A percentile compares a stretch with the other conserved stretches of the same genome.
Conservation (phyloP, 805 yeast species). For the Lipomyces spencermartinsiae region DNA sequence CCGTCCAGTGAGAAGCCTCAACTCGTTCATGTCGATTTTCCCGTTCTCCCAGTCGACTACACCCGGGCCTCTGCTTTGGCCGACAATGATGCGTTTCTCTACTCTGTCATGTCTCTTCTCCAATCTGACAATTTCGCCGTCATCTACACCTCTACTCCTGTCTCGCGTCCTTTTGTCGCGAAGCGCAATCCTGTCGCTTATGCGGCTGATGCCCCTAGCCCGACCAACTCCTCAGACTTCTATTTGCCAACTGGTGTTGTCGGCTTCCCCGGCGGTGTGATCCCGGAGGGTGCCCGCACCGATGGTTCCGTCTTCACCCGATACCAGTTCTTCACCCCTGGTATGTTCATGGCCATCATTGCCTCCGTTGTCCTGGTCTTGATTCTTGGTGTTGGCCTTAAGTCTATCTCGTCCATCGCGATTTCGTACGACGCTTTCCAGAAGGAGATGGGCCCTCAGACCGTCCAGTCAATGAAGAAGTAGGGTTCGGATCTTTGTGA, state of each 20-base stretch:
- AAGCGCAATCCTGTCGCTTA: constrained; percentile 25
- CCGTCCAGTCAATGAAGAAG: constrained; percentile 27
- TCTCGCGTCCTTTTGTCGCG: constrained; percentile 31
- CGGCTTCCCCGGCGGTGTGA: constrained; percentile 32
- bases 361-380: constrained; percentile 66
- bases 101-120: constrained; percentile 43
- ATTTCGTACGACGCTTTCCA: constrained; percentile 85
- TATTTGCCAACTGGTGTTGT: constrained; percentile 28
- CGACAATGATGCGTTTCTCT: constrained; percentile 42
- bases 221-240: constrained; percentile 21
- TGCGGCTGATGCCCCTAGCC: constrained; percentile 18
- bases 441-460: constrained; percentile 48
- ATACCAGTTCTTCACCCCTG: constrained; percentile 78
- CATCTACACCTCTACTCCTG: constrained; percentile 46
- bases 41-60: constrained; percentile 52
- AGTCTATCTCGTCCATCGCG: constrained; percentile 73
- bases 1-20: constrained; percentile 70
- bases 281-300: constrained; percentile 38
- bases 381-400: constrained; percentile 65
- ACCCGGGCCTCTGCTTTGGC: constrained; percentile 37
- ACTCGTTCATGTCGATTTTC: constrained; percentile 64
- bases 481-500: constrained; percentile 10
- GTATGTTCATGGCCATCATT: constrained; percentile 75
- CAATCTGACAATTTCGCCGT: constrained; percentile 47
- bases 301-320: constrained; percentile 58